Evolutionary conservation across 2,329 filamentous ascomycete genomes (phyloP), one percentile per base, ranked within the genome.

Genomic region (Penicillium sp.): DNA sequence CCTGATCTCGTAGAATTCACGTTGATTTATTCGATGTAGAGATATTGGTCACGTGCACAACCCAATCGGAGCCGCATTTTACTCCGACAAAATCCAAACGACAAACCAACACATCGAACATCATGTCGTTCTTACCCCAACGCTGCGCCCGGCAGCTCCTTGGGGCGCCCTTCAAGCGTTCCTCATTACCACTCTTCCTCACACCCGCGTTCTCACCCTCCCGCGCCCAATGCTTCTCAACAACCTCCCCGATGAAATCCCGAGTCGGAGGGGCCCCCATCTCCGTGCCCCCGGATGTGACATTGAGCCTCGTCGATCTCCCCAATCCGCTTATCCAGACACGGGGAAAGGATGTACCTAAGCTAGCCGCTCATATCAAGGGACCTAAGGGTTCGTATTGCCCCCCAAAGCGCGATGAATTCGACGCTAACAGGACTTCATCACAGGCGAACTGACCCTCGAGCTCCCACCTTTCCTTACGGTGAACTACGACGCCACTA

Each of bases 251-350:
- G 64, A 76, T 77, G 58, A 72, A 76, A 47, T 96, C 91, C 36
- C 93, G 96, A 76, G 85, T 98, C 52, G 93, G 93, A 59, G 79
- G 82, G 59, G 86, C 86, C 50, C 80, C 87, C 20, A 79, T 95
- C 43, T 84, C 87, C 44, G 77, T 95, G 26, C 91, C 91, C 0
- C 84, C 87, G 0, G 87, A 88, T 53, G 93, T 98, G 47, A 85
- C 85, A 42, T 76, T 98, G 53, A 73, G 70, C 34, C 73, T 80
- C 9, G 72, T 90, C 47, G 78, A 86, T 50, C 79, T 89, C 49
- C 79, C 83, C 3, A 71, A 68, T 62, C 75, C 70, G 55, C 76
- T 79, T 51, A 71, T 74, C 44, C 82, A 80, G 32, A 79, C 79
- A 31, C 83, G 81, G 52, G 75, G 81, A 56, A 74, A 76, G 52